A percentile compares a stretch with the other conserved stretches of the same genome.
phyloP scores from a whole-genome alignment of 306 rosid genomes.

The Arachis hypogaea region DNA sequence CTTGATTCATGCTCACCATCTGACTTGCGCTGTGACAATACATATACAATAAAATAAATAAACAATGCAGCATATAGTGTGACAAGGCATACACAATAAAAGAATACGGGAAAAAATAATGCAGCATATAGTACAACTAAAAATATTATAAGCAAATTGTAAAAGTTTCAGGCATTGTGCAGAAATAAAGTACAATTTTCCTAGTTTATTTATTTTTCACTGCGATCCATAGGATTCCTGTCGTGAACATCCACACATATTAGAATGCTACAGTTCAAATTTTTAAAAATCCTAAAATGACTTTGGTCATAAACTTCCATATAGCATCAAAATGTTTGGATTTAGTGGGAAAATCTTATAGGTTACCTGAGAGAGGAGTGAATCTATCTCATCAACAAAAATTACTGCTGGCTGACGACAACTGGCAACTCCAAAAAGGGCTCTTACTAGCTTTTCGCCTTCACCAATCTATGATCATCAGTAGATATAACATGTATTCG shows the following conservation, averaged over 20 bases:
- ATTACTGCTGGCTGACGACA: conserved; percentile 99
- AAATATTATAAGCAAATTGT: not conserved
- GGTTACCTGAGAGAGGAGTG: conserved; percentile 93
- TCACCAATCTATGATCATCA: conserved; percentile 81
- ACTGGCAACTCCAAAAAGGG: conserved; percentile 95
- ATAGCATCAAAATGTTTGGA: conserved; percentile 29
- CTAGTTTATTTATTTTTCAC: not conserved
- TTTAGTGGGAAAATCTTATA: conserved; percentile 27
- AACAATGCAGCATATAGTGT: not conserved
- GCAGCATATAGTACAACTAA: too few relatives aligned
- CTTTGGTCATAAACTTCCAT: not conserved
- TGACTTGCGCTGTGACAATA: conserved; percentile 77
- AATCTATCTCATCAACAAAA: conserved; percentile 98
- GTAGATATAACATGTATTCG: conserved; percentile 28
- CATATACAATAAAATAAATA: conserved; percentile 25
- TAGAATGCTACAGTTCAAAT: conserved; percentile 26
- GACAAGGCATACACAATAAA: too few relatives aligned
- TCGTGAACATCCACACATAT: conserved; percentile 32
- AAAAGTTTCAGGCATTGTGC: not conserved
- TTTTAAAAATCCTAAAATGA: not conserved
- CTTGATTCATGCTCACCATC: conserved; percentile 99
- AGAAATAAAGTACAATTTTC: conserved; percentile 11
- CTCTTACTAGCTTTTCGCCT: conserved; percentile 96
- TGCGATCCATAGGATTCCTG: not conserved
- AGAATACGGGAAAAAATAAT: too few relatives aligned